Evolutionary conservation across 345 rosid genomes (phyloP).

Genomic region (Hibiscus trionum): DNA sequence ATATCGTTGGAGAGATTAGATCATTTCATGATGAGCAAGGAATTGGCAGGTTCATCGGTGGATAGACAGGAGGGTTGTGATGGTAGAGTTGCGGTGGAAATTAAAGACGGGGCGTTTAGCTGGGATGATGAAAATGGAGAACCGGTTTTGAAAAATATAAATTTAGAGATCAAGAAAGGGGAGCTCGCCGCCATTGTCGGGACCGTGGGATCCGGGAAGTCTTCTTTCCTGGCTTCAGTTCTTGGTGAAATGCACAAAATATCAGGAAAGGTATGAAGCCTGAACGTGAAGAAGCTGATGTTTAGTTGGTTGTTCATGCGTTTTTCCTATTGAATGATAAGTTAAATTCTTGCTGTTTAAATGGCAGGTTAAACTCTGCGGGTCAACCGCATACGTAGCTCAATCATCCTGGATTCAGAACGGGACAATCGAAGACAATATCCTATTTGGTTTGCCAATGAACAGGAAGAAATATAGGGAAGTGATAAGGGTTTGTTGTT

Average conservation of each 20-base stretch:
- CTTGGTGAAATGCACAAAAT: constrained; percentile 95
- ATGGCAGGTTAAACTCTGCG: constrained; percentile 65
- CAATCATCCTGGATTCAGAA: constrained; percentile 95
- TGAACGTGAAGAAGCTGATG: neutral
- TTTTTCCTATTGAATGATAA: neutral
- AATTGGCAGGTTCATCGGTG: constrained; percentile 47
- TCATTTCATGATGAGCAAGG: constrained; percentile 69
- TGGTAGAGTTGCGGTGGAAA: constrained; percentile 51
- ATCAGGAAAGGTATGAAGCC: constrained; percentile 48
- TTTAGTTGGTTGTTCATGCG: neutral
- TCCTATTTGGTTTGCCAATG: constrained; percentile 86
- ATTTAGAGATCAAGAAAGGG: constrained; percentile 58
- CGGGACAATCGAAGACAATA: constrained; percentile 80
- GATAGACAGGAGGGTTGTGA: constrained; percentile 53
- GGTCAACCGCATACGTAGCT: constrained; percentile 83
- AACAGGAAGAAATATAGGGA: constrained; percentile 44
- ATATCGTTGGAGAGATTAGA: constrained; percentile 77
- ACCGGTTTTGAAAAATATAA: constrained; percentile 48
- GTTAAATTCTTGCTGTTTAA: neutral
- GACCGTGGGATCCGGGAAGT: constrained; percentile 90
- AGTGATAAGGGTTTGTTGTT: constrained; percentile 64
- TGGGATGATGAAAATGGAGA: constrained; percentile 79
- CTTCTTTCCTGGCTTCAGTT: constrained; percentile 74
- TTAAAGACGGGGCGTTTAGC: constrained; percentile 57
- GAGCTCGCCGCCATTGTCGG: constrained; percentile 86